Evolutionary conservation across 257 asterid genomes (phyloP).

Genomic region (Nicotiana attenuata): DNA sequence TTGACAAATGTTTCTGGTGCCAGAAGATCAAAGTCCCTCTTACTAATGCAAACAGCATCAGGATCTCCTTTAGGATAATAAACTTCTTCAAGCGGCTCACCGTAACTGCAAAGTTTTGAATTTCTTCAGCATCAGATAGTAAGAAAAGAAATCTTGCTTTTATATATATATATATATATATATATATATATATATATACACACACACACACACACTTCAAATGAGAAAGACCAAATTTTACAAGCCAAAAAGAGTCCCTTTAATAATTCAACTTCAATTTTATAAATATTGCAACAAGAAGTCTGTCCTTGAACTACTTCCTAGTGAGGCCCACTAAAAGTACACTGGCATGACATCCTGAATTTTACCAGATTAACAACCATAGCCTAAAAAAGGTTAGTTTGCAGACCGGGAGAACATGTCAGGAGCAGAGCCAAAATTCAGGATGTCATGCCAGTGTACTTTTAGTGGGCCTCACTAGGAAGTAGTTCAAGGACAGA

Average conservation of each 20-base stretch:
- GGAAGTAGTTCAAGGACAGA: not conserved
- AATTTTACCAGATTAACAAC: not conserved
- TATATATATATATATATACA: not conserved
- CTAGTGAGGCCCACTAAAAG: not conserved
- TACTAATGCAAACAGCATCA: constrained; percentile 84
- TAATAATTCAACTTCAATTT: too few relatives aligned
- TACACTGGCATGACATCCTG: not conserved
- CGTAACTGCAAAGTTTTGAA: constrained; percentile 49
- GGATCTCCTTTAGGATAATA: constrained; percentile 88
- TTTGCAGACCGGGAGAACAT: not conserved
- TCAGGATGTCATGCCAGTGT: not conserved
- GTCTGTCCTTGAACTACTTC: not conserved
- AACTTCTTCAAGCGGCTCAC: constrained; percentile 70
- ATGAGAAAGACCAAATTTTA: constrained; percentile 1
- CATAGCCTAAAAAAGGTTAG: not conserved
- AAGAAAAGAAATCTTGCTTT: not conserved
- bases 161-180: not conserved
- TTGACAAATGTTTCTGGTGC: constrained; percentile 88
- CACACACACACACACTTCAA: not conserved
- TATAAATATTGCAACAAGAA: not conserved
- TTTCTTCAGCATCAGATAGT: not conserved
- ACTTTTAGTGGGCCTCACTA: not conserved
- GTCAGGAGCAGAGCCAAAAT: not conserved
- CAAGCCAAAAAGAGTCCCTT: not conserved
- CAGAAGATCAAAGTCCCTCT: constrained; percentile 78